Percentiles rank a stretch among this genome's conserved stretches.
These are phyloP conservation scores for Fraxinus ornus DNA, from an alignment of 305 asterid species.

Conservation along the genomic window DNA sequence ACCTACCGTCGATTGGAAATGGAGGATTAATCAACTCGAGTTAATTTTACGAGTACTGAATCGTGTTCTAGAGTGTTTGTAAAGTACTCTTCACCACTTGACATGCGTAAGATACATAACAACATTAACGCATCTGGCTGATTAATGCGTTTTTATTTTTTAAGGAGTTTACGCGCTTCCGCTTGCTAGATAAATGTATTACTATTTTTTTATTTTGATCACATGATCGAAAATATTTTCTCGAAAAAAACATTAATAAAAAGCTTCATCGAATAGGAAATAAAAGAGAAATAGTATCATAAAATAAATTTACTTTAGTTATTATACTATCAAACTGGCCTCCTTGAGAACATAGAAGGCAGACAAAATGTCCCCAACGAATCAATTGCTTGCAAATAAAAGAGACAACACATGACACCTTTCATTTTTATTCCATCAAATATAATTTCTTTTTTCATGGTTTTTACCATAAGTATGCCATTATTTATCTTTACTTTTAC, in stretches of 20 bases:
- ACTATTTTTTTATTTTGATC: not conserved
- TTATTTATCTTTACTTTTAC: not conserved
- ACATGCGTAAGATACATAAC: not conserved
- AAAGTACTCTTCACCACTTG: not conserved
- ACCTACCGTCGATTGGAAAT: not conserved
- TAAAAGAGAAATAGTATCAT: not conserved
- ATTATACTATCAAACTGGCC: not conserved
- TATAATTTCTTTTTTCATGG: conserved; percentile 10
- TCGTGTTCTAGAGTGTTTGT: not conserved
- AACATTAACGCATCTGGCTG: not conserved
- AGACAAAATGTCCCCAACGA: conserved; percentile 40
- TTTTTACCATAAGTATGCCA: conserved; percentile 4
- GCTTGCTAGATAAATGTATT: not conserved
- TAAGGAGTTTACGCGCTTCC: not conserved
- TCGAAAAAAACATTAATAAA: not conserved
- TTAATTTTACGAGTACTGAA: not conserved
- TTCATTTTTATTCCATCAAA: conserved; percentile 31
- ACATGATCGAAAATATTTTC: not conserved
- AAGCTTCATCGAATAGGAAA: not conserved
- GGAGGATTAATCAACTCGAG: not conserved
- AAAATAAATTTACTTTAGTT: not conserved
- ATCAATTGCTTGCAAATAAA: conserved; percentile 33
- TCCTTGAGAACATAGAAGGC: conserved; percentile 11
- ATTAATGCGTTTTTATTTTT: not conserved
- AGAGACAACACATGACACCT: conserved; percentile 50